Percentiles rank a stretch among this genome's conserved stretches.
These are phyloP conservation scores for Podospora comata DNA, from an alignment of 495 filamentous ascomycete species.

Conservation along the genomic window DNA sequence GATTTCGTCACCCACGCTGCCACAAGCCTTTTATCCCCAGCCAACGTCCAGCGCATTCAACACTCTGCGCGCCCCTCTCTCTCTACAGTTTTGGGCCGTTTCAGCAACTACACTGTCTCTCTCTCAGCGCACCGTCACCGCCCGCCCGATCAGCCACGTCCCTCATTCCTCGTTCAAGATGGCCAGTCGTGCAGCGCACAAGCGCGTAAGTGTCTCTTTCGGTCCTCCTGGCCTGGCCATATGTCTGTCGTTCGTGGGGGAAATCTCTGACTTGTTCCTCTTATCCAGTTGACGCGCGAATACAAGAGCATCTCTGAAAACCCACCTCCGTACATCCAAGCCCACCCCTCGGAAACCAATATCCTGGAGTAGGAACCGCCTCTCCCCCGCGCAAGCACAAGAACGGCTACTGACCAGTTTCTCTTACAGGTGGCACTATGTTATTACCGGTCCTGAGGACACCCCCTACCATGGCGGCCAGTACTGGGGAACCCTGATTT, in stretches of 20 bases:
- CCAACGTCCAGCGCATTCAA: background rate
- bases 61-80: background rate
- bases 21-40: background rate
- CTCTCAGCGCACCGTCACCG: background rate
- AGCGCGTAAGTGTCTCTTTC: conserved; percentile 57
- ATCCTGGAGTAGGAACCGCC: conserved; percentile 70
- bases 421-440: conserved; percentile 86
- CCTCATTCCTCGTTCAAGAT: conserved; percentile 41
- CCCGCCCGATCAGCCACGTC: background rate
- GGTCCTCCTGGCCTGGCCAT: background rate
- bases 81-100: background rate
- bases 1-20: background rate
- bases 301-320: conserved; percentile 89
- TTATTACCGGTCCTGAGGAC: conserved; percentile 89
- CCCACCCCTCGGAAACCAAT: conserved; percentile 90
- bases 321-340: conserved; percentile 88
- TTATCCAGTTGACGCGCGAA: conserved; percentile 77
- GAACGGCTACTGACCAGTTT: background rate
- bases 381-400: background rate
- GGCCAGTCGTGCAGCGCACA: conserved; percentile 81
- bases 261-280: conserved; percentile 4
- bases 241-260: background rate
- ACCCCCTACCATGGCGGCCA: conserved; percentile 94
- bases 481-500: conserved; percentile 96
- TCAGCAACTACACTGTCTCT: background rate